A percentile compares a stretch with the other conserved stretches of the same genome.
Conservation (phyloP, 176 grass and related monocot species). For the Leersia perrieri region DNA sequence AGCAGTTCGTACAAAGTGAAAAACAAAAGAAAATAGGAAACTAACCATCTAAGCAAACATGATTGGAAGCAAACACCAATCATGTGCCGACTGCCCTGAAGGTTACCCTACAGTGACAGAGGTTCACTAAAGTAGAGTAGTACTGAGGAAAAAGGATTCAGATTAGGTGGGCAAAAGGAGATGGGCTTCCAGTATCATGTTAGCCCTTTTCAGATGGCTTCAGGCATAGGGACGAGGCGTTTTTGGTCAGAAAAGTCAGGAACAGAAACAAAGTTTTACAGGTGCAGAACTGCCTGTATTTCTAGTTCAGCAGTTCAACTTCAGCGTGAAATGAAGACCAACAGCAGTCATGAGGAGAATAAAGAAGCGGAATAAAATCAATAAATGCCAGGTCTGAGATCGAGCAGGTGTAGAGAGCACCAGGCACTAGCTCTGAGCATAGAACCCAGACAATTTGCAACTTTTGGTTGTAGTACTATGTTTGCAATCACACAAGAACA, state of each 20-base stretch:
- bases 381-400: slow-evolving; percentile 30
- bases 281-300: slow-evolving; percentile 18
- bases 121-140: slow-evolving; percentile 16
- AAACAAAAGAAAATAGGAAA: slow-evolving; percentile 5
- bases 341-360: background rate
- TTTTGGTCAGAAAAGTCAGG: slow-evolving; percentile 31
- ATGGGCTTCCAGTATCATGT: slow-evolving; percentile 10
- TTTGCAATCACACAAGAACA: slow-evolving; percentile 13
- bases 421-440: slow-evolving; percentile 29
- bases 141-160: slow-evolving; percentile 4
- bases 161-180: slow-evolving; percentile 34
- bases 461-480: background rate
- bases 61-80: slow-evolving; percentile 9
- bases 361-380: slow-evolving; percentile 28
- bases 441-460: slow-evolving; percentile 17
- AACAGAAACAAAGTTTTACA: background rate
- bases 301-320: background rate
- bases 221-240: slow-evolving; percentile 29
- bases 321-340: slow-evolving; percentile 15
- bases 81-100: slow-evolving; percentile 21
- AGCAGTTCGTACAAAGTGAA: background rate
- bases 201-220: slow-evolving; percentile 46
- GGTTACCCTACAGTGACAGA: slow-evolving; percentile 30
- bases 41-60: slow-evolving; percentile 27
- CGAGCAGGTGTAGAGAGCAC: slow-evolving; percentile 20